Evolutionary conservation across 805 yeast species (phyloP), one percentile per base, ranked within the genome.

Genomic region (Metschnikowia similis): DNA sequence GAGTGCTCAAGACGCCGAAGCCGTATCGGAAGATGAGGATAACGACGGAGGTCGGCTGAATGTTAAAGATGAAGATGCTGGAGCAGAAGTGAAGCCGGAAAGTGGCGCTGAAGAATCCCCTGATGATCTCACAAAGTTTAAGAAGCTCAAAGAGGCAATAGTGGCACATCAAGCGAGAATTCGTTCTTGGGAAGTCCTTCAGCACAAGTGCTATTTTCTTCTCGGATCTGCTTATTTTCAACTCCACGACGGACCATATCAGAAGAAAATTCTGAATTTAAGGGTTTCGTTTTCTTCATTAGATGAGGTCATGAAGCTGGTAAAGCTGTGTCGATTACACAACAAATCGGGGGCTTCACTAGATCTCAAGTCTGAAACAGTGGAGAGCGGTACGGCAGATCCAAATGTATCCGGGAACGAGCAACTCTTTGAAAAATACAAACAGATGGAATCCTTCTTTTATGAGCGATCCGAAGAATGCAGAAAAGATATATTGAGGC

Each of bases 131-230:
- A 14, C 43, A 2, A 41, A 45, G 35, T 49, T 47, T 21, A 43
- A 38, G 35, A 48, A 51, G 29, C 36, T 48, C 44, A 63, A 64
- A 45, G 76, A 70, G 9, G 50, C 51, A 8, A 61, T 68, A n/a
- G 54, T 57, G 13, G 35, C 52, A 2, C 46, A 58, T 1, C 65
- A 63, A 45, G 11, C 58, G 8, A 69, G 76, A 46, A 58, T 77
- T 9, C 66, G 87, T 53, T 60, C 70, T 11, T 77, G 83, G 81
- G 56, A 76, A 31, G 85, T 88, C 45, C 59, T 82, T 9, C 66
- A 88, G 13, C 97, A 94, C 63, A 83, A 91, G 46, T 76, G 85
- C 40, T 85, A 81, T 60, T 92, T 91, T 61, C 80, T 89, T 53
- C 70, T 87, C 27, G 97, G 89, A 0, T 81, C 90, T 1, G 80